Conservation (phyloP, 1,139 yeast species). For the Magnusiomyces paraingens region DNA sequence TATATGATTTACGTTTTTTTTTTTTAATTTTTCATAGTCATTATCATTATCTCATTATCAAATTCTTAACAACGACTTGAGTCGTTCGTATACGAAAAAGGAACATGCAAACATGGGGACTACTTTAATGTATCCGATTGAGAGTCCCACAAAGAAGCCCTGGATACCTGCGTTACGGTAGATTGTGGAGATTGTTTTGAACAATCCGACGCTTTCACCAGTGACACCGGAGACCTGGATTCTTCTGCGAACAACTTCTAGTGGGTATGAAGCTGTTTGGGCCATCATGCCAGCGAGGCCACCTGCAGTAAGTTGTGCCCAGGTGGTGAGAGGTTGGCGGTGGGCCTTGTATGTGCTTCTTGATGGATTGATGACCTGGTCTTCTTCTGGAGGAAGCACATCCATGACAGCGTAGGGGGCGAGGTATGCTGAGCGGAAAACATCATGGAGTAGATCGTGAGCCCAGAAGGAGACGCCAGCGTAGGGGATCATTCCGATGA, state of each 20-base stretch:
- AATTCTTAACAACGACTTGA: conserved; percentile 62
- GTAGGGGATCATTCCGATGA: conserved; percentile 92
- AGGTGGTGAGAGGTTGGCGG: conserved; percentile 55
- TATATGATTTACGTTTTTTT: background rate
- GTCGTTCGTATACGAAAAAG: conserved; percentile 86
- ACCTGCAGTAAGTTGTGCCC: conserved; percentile 93
- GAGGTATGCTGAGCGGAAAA: conserved; percentile 55
- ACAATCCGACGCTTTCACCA: conserved; percentile 32
- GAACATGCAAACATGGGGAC: conserved; percentile 98
- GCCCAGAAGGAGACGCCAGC: conserved; percentile 97
- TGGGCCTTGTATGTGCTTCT: conserved; percentile 16
- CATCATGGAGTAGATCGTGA: conserved; percentile 84
- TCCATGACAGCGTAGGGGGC: conserved; percentile 49
- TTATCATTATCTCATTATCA: conserved; percentile 26
- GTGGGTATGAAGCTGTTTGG: conserved; percentile 95
- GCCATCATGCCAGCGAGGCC: conserved; percentile 92
- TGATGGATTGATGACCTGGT: conserved; percentile 12
- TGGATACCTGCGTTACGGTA: conserved; percentile 63
- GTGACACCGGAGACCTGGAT: conserved; percentile 65
- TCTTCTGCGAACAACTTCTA: conserved; percentile 88
- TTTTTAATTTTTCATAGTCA: background rate
- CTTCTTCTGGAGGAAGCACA: conserved; percentile 9
- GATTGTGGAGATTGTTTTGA: conserved; percentile 41
- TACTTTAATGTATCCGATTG: conserved; percentile 91
- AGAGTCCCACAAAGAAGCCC: conserved; percentile 89